Evolutionary conservation across 202 grass and related monocot genomes (phyloP).

Genomic region (Schoenoplectus tabernaemontani): DNA sequence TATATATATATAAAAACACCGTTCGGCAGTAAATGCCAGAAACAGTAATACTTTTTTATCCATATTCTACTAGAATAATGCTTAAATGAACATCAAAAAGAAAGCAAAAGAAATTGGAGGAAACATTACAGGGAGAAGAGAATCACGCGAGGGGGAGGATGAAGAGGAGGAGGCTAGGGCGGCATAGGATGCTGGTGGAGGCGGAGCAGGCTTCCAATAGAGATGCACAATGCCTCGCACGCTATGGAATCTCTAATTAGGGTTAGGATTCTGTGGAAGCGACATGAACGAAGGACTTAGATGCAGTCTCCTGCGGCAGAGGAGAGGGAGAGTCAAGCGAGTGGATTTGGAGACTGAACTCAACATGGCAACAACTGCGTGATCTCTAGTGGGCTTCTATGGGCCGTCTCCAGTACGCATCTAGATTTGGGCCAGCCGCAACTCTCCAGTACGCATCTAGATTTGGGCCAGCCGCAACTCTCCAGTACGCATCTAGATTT

Average conservation of each 20-base stretch:
- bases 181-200: neutral
- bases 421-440: too few species aligned
- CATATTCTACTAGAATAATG: neutral
- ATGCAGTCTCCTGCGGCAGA: conserved; percentile 25
- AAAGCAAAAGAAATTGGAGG: neutral
- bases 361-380: conserved; percentile 44
- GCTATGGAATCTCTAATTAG: neutral
- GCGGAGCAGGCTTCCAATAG: neutral
- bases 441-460: too few species aligned
- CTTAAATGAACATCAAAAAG: neutral
- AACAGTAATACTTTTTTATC: neutral
- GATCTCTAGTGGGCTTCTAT: too few species aligned
- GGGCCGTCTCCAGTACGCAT: too few species aligned
- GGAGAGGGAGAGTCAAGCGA: conserved; percentile 34
- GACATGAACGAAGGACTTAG: conserved; percentile 23
- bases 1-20: too few species aligned
- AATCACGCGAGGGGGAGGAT: neutral
- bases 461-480: too few species aligned
- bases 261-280: conserved; percentile 27
- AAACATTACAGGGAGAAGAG: conserved; percentile 1
- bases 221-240: conserved; percentile 9
- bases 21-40: neutral
- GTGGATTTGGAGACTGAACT: conserved; percentile 50
- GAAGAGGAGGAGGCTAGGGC: conserved; percentile 15
- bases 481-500: too few species aligned